Conservation (phyloP, 176 grass and related monocot genomes). For the Carex parvula region DNA sequence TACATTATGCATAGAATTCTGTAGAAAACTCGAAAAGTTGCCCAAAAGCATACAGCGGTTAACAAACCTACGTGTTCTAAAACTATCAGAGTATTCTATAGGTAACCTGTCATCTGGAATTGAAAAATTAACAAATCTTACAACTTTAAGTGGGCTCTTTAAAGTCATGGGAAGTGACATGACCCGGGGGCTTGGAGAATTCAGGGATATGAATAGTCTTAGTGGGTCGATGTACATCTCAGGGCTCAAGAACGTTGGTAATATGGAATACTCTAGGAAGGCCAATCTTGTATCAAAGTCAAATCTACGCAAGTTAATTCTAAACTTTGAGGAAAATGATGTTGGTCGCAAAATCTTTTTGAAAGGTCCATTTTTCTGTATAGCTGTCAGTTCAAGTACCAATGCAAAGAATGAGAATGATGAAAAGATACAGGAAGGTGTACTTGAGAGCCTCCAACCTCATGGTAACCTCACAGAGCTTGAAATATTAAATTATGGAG, state of each 20-base stretch:
- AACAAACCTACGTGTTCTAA: neutral
- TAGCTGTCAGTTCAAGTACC: neutral
- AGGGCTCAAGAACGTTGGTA: neutral
- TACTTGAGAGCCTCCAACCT: neutral
- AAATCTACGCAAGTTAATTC: neutral
- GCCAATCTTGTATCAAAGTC: neutral
- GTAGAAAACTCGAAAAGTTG: neutral
- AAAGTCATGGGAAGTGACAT: neutral
- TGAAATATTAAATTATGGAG: neutral
- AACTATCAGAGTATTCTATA: no score
- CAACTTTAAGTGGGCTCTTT: neutral
- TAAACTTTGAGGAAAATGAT: neutral
- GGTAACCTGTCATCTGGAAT: neutral
- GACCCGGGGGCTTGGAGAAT: neutral
- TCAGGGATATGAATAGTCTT: neutral
- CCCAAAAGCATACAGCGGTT: neutral
- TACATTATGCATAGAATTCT: neutral
- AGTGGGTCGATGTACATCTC: neutral
- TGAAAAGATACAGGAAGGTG: neutral
- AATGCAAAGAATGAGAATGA: neutral
- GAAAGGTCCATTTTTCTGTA: neutral
- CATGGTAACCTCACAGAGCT: neutral
- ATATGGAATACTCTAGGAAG: neutral
- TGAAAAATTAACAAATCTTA: neutral
- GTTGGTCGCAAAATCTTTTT: accelerated